Percentiles rank a stretch among this genome's conserved stretches.
Evolutionary conservation across 495 filamentous ascomycete genomes (phyloP).

Genomic region (Talaromyces nanjingensis): DNA sequence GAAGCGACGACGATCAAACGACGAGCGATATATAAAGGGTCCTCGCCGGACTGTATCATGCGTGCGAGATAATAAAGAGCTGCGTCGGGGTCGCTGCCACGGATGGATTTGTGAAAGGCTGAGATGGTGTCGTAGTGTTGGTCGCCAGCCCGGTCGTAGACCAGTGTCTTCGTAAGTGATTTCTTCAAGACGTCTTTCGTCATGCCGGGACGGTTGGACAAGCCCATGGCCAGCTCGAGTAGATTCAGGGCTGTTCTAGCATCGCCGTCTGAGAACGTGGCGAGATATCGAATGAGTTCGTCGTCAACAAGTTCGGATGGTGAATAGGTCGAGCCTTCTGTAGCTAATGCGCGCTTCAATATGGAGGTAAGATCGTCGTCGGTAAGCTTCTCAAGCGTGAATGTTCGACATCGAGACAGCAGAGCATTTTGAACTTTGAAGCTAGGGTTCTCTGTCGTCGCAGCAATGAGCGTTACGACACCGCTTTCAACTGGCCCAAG

Average conservation of each 20-base stretch:
- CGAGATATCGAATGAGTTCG: slow-evolving; percentile 71
- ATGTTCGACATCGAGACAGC: slow-evolving; percentile 82
- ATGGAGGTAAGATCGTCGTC: slow-evolving; percentile 66
- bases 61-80: slow-evolving; percentile 88
- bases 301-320: slow-evolving; percentile 62
- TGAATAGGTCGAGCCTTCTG: slow-evolving; percentile 49
- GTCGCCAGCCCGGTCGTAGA: slow-evolving; percentile 92
- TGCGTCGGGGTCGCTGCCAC: slow-evolving; percentile 79
- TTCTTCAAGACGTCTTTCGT: slow-evolving; percentile 65
- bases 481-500: slow-evolving; percentile 88
- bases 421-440: slow-evolving; percentile 91
- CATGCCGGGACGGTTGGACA: slow-evolving; percentile 44
- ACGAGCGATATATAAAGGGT: slow-evolving; percentile 85
- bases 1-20: slow-evolving; percentile 87
- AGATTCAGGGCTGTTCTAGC: slow-evolving; percentile 89
- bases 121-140: slow-evolving; percentile 94
- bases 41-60: slow-evolving; percentile 95
- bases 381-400: slow-evolving; percentile 70
- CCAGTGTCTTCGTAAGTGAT: slow-evolving; percentile 78
- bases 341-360: slow-evolving; percentile 61
- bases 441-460: slow-evolving; percentile 93
- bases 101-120: slow-evolving; percentile 92
- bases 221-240: slow-evolving; percentile 72
- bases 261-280: slow-evolving; percentile 83
- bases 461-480: slow-evolving; percentile 84